A percentile compares a stretch with the other conserved stretches of the same genome.
Conservation (phyloP, 2,329 filamentous ascomycete genomes). For the Xylaria sp. region DNA sequence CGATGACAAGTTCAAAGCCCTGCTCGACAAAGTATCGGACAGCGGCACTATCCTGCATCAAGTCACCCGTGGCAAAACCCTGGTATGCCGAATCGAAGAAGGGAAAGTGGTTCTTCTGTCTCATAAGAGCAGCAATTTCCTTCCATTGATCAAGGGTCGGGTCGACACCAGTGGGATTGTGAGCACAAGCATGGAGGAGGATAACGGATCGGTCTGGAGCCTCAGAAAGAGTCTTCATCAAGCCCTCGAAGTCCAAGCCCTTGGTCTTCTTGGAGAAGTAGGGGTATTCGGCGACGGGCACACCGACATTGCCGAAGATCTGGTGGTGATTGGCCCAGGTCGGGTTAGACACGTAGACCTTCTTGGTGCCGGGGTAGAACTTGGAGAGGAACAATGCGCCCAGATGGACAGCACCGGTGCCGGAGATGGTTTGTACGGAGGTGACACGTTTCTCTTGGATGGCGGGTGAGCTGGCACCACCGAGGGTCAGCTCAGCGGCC, state of each 20-base stretch:
- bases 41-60: slow-evolving; percentile 81
- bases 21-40: slow-evolving; percentile 90
- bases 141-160: slow-evolving; percentile 93
- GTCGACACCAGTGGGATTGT: slow-evolving; percentile 97
- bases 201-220: slow-evolving; percentile 80
- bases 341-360: slow-evolving; percentile 86
- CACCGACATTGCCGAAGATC: slow-evolving; percentile 87
- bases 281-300: slow-evolving; percentile 76
- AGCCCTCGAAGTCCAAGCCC: slow-evolving; percentile 86
- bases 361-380: slow-evolving; percentile 73
- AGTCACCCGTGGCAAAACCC: slow-evolving; percentile 89
- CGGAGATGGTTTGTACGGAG: slow-evolving; percentile 91
- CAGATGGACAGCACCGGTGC: slow-evolving; percentile 90
- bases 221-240: slow-evolving; percentile 64
- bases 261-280: slow-evolving; percentile 90
- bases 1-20: slow-evolving; percentile 81
- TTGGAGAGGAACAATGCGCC: slow-evolving; percentile 89
- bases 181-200: slow-evolving; percentile 89
- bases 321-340: slow-evolving; percentile 99
- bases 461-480: slow-evolving; percentile 66
- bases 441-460: slow-evolving; percentile 75
- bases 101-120: slow-evolving; percentile 78
- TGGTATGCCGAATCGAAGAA: slow-evolving; percentile 99
- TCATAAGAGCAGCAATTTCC: slow-evolving; percentile 73
- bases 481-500: slow-evolving; percentile 85